Evolutionary conservation across 169 alveolate species (phyloP).

Genomic region (Cryptosporidium sp.): DNA sequence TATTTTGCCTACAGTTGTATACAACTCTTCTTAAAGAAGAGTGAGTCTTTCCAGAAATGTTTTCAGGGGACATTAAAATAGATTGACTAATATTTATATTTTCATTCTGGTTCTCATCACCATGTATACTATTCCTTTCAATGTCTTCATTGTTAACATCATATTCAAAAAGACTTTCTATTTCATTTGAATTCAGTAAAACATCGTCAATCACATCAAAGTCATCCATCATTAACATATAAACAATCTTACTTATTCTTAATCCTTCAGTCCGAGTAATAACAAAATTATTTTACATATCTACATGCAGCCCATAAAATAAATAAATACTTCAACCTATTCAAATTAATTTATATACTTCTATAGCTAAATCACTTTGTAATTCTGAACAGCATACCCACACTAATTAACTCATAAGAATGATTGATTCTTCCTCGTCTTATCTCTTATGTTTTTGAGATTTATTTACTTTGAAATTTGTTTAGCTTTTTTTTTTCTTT

Average conservation of each 20-base stretch:
- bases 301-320: neutral
- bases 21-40: conserved; percentile 67
- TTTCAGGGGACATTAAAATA: neutral
- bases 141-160: neutral
- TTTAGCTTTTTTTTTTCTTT: neutral
- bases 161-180: conserved; percentile 30
- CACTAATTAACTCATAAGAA: neutral
- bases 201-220: conserved; percentile 44
- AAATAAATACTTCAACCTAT: neutral
- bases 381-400: neutral
- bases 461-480: neutral
- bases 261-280: neutral
- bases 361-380: neutral
- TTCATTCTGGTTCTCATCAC: neutral
- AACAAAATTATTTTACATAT: neutral
- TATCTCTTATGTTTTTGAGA: neutral
- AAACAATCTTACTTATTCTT: neutral
- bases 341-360: neutral
- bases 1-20: conserved; percentile 51
- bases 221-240: neutral
- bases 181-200: conserved; percentile 67
- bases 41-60: neutral
- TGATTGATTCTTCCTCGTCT: neutral
- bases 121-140: neutral
- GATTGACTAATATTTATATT: neutral